Conservation (phyloP, 139 green algal genomes). For the Nannochloris sp. region DNA sequence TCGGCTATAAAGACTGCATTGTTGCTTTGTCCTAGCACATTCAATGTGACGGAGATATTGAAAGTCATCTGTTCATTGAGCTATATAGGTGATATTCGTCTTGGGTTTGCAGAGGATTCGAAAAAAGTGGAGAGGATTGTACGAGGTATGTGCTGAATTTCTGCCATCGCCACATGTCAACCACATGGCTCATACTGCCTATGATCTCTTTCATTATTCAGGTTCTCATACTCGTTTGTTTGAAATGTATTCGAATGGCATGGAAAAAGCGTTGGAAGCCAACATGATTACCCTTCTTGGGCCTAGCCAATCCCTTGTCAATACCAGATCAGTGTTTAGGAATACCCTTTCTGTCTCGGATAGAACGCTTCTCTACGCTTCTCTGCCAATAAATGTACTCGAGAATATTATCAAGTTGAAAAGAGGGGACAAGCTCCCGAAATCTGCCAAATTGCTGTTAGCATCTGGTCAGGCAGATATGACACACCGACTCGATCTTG, state of each 20-base stretch:
- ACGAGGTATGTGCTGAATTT: conserved; percentile 15
- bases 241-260: not conserved
- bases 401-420: not conserved
- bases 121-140: conserved; percentile 69
- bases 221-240: not conserved
- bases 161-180: not conserved
- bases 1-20: conserved; percentile 53
- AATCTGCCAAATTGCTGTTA: not conserved
- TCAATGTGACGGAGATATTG: conserved; percentile 53
- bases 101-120: conserved; percentile 66
- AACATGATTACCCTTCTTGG: not conserved
- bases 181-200: too few relatives aligned
- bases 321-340: not conserved
- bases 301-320: not conserved
- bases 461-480: not conserved
- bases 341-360: not conserved
- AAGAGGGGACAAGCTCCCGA: not conserved
- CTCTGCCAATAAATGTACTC: conserved; percentile 10
- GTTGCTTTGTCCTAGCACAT: conserved; percentile 56
- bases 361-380: conserved; percentile 10
- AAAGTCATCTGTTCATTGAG: conserved; percentile 57
- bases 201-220: too few relatives aligned
- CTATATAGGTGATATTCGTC: conserved; percentile 75
- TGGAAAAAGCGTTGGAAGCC: conserved; percentile 9
- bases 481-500: not conserved